These are phyloP conservation scores for Mortierella sp. DNA, from an alignment of 371 early-diverging fungal species.

Conservation along the genomic window DNA sequence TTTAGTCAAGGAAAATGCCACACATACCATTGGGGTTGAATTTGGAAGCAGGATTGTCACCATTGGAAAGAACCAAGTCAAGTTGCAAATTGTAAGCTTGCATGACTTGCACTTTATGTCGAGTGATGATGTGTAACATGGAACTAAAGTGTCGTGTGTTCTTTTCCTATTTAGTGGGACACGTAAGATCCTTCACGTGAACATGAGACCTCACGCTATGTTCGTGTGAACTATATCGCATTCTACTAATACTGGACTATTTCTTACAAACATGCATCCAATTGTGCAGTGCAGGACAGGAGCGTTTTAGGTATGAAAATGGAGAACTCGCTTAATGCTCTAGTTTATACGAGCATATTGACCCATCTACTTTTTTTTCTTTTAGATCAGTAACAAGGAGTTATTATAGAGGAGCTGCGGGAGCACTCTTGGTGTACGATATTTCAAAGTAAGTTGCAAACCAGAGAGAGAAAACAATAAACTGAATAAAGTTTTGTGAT, in stretches of 20 bases:
- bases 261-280: neutral
- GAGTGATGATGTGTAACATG: neutral
- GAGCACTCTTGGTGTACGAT: slow-evolving; percentile 77
- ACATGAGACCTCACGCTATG: neutral
- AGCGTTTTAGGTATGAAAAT: slow-evolving; percentile 75
- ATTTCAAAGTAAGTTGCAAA: slow-evolving; percentile 69
- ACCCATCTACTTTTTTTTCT: neutral
- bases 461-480: neutral
- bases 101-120: neutral
- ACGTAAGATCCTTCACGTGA: slow-evolving; percentile 23
- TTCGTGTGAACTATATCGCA: neutral
- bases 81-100: slow-evolving; percentile 73
- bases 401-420: slow-evolving; percentile 78
- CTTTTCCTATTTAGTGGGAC: slow-evolving; percentile 26
- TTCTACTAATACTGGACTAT: neutral
- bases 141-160: neutral
- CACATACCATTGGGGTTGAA: slow-evolving; percentile 80
- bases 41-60: slow-evolving; percentile 76
- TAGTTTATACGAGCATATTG: neutral
- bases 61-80: slow-evolving; percentile 74
- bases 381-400: slow-evolving; percentile 80
- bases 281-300: slow-evolving; percentile 85
- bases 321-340: neutral
- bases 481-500: neutral
- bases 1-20: slow-evolving; percentile 71